Conservation (phyloP, 495 filamentous ascomycete genomes). For the Aspergillus homomorphus region DNA sequence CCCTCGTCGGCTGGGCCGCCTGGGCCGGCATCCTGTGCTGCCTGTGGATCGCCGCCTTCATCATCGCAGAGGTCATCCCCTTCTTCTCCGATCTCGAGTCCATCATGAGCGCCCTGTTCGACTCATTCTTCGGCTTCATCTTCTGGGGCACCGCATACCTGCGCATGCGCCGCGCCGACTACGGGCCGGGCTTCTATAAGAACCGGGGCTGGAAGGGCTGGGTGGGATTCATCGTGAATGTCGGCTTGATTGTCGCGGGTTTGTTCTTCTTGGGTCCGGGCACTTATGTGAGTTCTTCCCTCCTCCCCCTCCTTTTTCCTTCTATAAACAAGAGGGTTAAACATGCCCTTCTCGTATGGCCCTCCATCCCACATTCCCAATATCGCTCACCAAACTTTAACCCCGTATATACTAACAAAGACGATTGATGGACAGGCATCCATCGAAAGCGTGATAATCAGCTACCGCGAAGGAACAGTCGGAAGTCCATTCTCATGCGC, state of each 20-base stretch:
- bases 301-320: not conserved
- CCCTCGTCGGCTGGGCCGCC: conserved; percentile 72
- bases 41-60: conserved; percentile 75
- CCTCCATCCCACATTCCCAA: conserved; percentile 2
- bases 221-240: conserved; percentile 60
- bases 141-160: conserved; percentile 91
- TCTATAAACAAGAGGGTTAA: too few species aligned
- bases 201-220: conserved; percentile 59
- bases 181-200: conserved; percentile 58
- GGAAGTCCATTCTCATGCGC: conserved; percentile 61
- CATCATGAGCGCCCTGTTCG: conserved; percentile 86
- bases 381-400: too few species aligned
- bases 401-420: conserved; percentile 12
- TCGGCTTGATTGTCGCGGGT: conserved; percentile 66
- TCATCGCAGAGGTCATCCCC: conserved; percentile 85
- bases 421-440: conserved; percentile 36
- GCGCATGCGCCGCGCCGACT: conserved; percentile 70
- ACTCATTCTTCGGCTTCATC: conserved; percentile 91
- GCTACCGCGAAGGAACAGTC: conserved; percentile 53
- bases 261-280: conserved; percentile 72
- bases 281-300: conserved; percentile 66
- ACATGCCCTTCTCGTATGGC: too few species aligned
- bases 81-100: conserved; percentile 83
- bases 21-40: conserved; percentile 72
- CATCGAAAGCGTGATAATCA: conserved; percentile 62